These are phyloP conservation scores for Naumovozyma baii DNA, from an alignment of 805 yeast genomes.

Conservation along the genomic window DNA sequence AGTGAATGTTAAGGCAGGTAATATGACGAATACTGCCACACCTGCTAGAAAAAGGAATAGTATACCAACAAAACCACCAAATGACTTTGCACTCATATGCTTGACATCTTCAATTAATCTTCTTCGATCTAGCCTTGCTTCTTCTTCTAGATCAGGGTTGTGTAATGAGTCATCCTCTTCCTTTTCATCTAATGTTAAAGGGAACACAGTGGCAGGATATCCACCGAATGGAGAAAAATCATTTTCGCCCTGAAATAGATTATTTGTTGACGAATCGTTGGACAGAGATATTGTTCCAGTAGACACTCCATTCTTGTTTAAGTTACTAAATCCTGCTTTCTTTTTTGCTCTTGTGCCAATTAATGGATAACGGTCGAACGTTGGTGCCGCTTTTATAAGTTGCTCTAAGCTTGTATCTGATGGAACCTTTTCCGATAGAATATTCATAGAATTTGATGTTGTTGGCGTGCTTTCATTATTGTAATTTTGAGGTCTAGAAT, in stretches of 20 bases:
- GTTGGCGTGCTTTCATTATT: conserved; percentile 3
- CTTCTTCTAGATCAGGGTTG: conserved; percentile 92
- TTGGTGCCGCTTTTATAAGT: conserved; percentile 26
- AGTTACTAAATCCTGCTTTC: conserved; percentile 27
- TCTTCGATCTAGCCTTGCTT: conserved; percentile 72
- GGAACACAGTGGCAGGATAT: conserved; percentile 87
- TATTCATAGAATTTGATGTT: not conserved
- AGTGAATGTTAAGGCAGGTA: conserved; percentile 78
- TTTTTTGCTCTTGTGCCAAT: conserved; percentile 50
- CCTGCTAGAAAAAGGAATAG: conserved; percentile 50
- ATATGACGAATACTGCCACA: conserved; percentile 57
- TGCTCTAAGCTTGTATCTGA: not conserved
- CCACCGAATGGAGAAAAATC: conserved; percentile 93
- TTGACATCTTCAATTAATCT: conserved; percentile 56
- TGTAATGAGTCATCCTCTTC: conserved; percentile 93
- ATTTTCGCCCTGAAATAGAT: conserved; percentile 42
- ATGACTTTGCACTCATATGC: conserved; percentile 52
- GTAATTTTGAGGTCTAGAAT: conserved; percentile 15
- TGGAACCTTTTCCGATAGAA: not conserved
- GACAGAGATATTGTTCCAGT: conserved; percentile 16
- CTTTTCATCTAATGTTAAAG: conserved; percentile 81
- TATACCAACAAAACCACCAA: conserved; percentile 54
- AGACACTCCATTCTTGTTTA: conserved; percentile 4
- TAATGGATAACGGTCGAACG: conserved; percentile 61
- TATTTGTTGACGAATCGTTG: conserved; percentile 25